Evolutionary conservation across 768 basidiomycete genomes (phyloP).

Genomic region (Rhodotorula babjevae): DNA sequence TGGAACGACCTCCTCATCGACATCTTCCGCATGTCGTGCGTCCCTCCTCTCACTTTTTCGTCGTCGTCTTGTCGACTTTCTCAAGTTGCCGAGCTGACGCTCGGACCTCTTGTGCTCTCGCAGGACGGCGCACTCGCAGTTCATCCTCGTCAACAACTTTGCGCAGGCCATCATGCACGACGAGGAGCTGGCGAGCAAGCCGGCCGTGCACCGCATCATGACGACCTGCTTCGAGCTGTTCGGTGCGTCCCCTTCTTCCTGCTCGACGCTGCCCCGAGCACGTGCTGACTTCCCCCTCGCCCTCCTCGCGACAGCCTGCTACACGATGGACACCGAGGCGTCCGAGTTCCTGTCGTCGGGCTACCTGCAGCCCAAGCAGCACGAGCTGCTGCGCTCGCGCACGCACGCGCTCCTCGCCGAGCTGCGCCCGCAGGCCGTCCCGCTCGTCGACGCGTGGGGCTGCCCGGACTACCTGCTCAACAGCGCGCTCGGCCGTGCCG

Average conservation of each 20-base stretch:
- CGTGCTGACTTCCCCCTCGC: no score
- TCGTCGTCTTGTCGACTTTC: conserved; percentile 5
- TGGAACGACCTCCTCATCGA: conserved; percentile 39
- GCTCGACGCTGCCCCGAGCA: no score
- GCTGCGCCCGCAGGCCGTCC: conserved; percentile 41
- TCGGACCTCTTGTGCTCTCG: neutral
- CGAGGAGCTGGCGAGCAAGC: conserved; percentile 33
- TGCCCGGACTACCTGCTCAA: conserved; percentile 39
- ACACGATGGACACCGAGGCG: conserved; percentile 38
- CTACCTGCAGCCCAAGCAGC: conserved; percentile 34
- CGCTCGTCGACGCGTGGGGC: conserved; percentile 41
- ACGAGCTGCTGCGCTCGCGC: conserved; percentile 20
- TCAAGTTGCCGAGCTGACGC: neutral
- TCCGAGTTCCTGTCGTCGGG: conserved; percentile 38
- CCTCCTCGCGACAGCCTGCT: conserved; percentile 1
- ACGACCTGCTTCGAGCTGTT: conserved; percentile 40
- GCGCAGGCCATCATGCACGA: conserved; percentile 41
- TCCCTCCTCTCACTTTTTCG: neutral
- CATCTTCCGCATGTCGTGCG: conserved; percentile 40
- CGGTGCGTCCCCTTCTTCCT: conserved; percentile 8
- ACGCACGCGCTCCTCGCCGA: conserved; percentile 36
- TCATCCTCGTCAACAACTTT: conserved; percentile 43
- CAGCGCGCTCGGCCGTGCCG: conserved; percentile 31
- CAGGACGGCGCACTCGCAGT: conserved; percentile 44
- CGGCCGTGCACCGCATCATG: conserved; percentile 36